phyloP scores from a whole-genome alignment of 768 basidiomycete genomes.

The Pulveroboletus sp. region DNA sequence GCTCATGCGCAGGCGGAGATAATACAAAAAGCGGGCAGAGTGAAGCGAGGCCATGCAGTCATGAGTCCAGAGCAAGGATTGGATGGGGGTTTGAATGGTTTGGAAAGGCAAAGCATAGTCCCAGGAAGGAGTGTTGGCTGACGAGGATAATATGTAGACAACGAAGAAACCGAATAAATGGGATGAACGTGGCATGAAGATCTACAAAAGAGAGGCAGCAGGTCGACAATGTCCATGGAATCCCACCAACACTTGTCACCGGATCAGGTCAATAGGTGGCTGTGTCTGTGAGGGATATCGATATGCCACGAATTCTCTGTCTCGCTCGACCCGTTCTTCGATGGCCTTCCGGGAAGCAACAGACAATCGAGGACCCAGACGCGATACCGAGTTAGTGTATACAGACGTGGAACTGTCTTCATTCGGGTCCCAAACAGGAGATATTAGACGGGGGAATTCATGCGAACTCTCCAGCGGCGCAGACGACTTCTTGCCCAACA shows the following conservation, averaged over 20 bases:
- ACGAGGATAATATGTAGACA: constrained; percentile 15
- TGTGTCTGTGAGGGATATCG: constrained; percentile 82
- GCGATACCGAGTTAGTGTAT: constrained; percentile 49
- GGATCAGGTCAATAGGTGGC: constrained; percentile 55
- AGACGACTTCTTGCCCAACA: constrained; percentile 59
- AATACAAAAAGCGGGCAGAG: constrained; percentile 13
- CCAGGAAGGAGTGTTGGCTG: constrained; percentile 24
- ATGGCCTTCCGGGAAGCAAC: constrained; percentile 67
- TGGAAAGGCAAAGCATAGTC: constrained; percentile 20
- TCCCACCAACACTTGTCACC: constrained; percentile 28
- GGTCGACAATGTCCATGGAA: constrained; percentile 8
- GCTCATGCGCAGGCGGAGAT: constrained; percentile 6
- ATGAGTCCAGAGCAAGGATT: constrained; percentile 27
- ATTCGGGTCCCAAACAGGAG: constrained; percentile 43
- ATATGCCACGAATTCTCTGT: constrained; percentile 81
- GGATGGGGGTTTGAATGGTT: constrained; percentile 11
- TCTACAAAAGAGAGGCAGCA: constrained; percentile 16
- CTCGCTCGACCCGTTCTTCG: constrained; percentile 81
- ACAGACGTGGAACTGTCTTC: constrained; percentile 47
- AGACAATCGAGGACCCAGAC: constrained; percentile 56
- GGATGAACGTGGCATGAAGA: constrained; percentile 16
- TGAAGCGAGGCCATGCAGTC: constrained; percentile 18
- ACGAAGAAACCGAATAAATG: constrained; percentile 18
- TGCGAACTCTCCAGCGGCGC: constrained; percentile 32
- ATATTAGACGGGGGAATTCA: constrained; percentile 47